Conservation (phyloP, 2,329 filamentous ascomycete genomes). For the Colletotrichum cereale region DNA sequence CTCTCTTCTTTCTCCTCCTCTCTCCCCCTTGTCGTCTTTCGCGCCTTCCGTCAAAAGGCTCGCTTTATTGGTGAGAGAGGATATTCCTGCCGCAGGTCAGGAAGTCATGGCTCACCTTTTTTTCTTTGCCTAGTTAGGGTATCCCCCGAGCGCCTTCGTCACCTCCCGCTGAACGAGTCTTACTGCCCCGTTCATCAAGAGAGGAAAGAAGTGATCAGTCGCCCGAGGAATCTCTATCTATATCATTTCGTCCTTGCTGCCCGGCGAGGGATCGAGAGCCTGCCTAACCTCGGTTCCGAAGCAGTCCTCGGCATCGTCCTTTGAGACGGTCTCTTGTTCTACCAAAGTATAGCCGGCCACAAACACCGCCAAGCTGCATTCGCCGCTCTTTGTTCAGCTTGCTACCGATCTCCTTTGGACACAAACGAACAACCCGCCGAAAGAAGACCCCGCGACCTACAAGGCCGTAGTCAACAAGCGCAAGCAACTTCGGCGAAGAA, state of each 20-base stretch:
- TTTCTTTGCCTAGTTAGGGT: slow-evolving; percentile 28
- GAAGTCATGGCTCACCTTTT: slow-evolving; percentile 36
- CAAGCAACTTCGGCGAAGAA: slow-evolving; percentile 50
- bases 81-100: slow-evolving; percentile 38
- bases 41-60: slow-evolving; percentile 10
- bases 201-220: slow-evolving; percentile 14
- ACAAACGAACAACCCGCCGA: slow-evolving; percentile 39
- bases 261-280: slow-evolving; percentile 18
- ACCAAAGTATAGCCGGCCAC: slow-evolving; percentile 13
- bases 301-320: slow-evolving; percentile 24
- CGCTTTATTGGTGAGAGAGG: slow-evolving; percentile 39
- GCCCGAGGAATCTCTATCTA: slow-evolving; percentile 16
- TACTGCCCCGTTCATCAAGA: slow-evolving; percentile 22
- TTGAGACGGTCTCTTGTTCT: slow-evolving; percentile 12
- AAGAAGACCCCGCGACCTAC: slow-evolving; percentile 41
- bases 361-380: slow-evolving; percentile 75
- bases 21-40: not conserved
- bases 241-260: not conserved
- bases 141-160: slow-evolving; percentile 18
- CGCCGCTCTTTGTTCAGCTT: slow-evolving; percentile 75
- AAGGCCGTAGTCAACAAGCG: slow-evolving; percentile 50
- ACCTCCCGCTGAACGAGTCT: slow-evolving; percentile 24
- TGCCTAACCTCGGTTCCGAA: slow-evolving; percentile 16
- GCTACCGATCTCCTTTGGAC: slow-evolving; percentile 58
- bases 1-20: slow-evolving; percentile 5